A percentile compares a stretch with the other conserved stretches of the same genome.
Evolutionary conservation across 176 grass and related monocot species (phyloP).

Genomic region (Triticum monococcum): DNA sequence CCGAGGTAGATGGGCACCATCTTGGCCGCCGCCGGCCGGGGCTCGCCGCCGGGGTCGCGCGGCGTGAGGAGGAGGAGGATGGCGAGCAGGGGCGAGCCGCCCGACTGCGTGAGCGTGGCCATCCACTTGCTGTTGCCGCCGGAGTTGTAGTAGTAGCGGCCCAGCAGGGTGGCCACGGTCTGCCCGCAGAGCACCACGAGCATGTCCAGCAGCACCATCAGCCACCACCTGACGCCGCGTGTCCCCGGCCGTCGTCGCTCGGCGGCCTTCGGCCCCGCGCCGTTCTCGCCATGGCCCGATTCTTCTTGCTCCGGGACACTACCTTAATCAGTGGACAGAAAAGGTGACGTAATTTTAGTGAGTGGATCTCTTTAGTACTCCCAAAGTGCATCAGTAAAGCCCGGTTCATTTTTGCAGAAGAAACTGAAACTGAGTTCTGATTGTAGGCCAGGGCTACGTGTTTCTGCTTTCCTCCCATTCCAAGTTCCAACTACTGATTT

Average conservation of each 20-base stretch:
- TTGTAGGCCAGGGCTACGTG: neutral
- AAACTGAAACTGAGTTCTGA: neutral
- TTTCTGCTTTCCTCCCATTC: neutral
- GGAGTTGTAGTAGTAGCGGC: slow-evolving; percentile 75
- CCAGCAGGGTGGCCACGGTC: slow-evolving; percentile 59
- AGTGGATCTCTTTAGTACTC: neutral
- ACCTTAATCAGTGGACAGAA: neutral
- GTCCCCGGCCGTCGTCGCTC: neutral
- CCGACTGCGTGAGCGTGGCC: slow-evolving; percentile 52
- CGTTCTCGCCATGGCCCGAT: neutral
- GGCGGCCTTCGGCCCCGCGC: neutral
- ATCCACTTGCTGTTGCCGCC: slow-evolving; percentile 90
- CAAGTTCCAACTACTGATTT: neutral
- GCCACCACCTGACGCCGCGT: slow-evolving; percentile 48
- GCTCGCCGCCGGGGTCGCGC: neutral
- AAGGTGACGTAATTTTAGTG: neutral
- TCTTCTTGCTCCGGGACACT: neutral
- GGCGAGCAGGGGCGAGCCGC: slow-evolving; percentile 44
- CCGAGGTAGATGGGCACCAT: slow-evolving; percentile 44
- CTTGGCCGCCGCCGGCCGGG: slow-evolving; percentile 28
- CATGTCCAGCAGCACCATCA: slow-evolving; percentile 48
- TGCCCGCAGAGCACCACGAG: slow-evolving; percentile 52
- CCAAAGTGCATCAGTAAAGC: neutral
- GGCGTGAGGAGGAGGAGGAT: slow-evolving; percentile 41
- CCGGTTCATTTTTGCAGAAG: neutral